phyloP scores from a whole-genome alignment of 306 rosid genomes.

The Prunus fruticosa region DNA sequence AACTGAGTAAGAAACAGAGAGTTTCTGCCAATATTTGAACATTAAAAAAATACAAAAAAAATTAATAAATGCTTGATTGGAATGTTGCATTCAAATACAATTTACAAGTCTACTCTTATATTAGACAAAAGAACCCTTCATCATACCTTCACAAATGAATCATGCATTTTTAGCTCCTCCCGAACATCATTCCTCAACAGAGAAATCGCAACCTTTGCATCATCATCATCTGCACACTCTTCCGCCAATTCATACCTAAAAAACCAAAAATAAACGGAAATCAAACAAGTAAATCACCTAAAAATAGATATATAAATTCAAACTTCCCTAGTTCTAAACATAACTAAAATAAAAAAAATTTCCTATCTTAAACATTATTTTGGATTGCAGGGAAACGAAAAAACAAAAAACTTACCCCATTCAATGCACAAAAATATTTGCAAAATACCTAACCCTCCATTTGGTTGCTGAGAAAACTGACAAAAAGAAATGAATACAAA shows the following conservation, averaged over 20 bases:
- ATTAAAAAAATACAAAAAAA: background rate
- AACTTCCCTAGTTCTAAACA: constrained; percentile 2
- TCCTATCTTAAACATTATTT: background rate
- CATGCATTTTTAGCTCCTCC: constrained; percentile 65
- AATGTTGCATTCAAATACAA: background rate
- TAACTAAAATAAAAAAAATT: constrained; percentile 6
- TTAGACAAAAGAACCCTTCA: constrained; percentile 1
- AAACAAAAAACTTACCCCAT: constrained; percentile 26
- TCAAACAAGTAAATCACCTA: background rate
- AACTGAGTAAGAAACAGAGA: background rate
- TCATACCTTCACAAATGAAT: constrained; percentile 65
- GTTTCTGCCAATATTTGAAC: background rate
- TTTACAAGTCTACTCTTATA: background rate
- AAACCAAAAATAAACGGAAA: constrained; percentile 14
- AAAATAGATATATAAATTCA: background rate
- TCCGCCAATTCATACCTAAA: constrained; percentile 65
- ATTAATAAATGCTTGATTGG: background rate
- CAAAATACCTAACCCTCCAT: constrained; percentile 44
- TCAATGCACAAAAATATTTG: constrained; percentile 34
- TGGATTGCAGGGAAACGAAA: background rate
- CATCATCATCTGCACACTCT: constrained; percentile 96
- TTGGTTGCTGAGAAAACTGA: constrained; percentile 53
- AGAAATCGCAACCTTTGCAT: constrained; percentile 57
- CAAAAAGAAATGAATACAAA: constrained; percentile 22
- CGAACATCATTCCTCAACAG: constrained; percentile 40